Base-by-base conservation (phyloP, 257 asterid genomes). In the Nicotiana noctiflora region DNA sequence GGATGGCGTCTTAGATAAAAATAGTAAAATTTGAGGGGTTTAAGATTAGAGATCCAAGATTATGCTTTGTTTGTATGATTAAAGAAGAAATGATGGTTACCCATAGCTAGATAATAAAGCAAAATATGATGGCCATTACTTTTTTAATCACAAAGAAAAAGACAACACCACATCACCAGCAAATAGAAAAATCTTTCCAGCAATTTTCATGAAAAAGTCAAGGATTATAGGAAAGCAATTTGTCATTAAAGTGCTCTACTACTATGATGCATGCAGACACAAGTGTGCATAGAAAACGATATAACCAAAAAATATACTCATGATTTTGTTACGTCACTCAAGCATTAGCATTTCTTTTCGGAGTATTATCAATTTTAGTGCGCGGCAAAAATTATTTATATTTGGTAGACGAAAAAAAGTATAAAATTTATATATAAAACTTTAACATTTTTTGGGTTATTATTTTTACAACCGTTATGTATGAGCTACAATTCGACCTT, bases 1-100 rank as follows among this genome's bases (percentile, higher is more conserved):
- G n/a, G n/a, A n/a, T n/a, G 60, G 40, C 25, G 60, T 46, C 46
- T 72, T 72, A 72, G 77, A 72, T 72, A 61, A 60, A 60, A 21
- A 19, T 19, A 19, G 29, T 19, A n/a, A 21, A 72, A 21, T 72
- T 72, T 72, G 78, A 72, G 60, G 78, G 78, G 60, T 46, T 72
- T 72, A 72, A 17, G 21, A 8, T 55, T 40, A 21, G 23, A 46
- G 21, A 72, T 72, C 56, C 78, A 72, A 46, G 60, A 13, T 72
- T 72, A 34, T 72, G 78, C 37, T 13, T 46, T 72, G 78, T n/a
- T 72, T 72, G 21, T 44, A 72, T 46, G 60, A 72, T 72, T 72
- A 46, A 46, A 72, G 78, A 72, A 21, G 4, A 72, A 72, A 46
- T 72, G 37, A 72, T 46, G 40, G 49, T 72, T 46, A 23, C 78